Conservation (phyloP, 1,284 basidiomycete species). For the Cutaneotrichosporon sp. region DNA sequence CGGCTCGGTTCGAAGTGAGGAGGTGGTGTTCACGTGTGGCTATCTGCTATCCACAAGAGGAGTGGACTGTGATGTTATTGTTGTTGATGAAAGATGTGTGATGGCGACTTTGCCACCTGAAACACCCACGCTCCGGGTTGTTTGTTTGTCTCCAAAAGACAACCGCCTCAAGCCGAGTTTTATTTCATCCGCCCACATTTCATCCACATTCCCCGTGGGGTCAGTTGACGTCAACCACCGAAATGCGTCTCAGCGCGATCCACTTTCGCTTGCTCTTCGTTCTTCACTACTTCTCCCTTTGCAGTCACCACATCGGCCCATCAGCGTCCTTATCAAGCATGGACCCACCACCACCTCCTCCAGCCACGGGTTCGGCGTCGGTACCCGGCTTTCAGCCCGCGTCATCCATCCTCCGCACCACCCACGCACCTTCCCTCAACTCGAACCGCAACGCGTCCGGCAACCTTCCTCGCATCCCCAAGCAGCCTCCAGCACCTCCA, state of each 20-base stretch:
- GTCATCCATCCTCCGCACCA: conserved; percentile 23
- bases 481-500: not conserved
- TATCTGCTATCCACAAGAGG: too few species aligned
- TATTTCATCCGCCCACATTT: not conserved
- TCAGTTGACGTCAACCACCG: conserved; percentile 16
- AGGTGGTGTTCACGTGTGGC: not conserved
- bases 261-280: too few species aligned
- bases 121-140: not conserved
- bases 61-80: not conserved
- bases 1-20: not conserved
- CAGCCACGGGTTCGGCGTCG: not conserved
- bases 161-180: not conserved
- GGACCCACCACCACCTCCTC: conserved; percentile 19
- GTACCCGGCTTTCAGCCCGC: conserved; percentile 26
- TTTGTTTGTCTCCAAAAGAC: conserved; percentile 7
- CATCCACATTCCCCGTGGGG: conserved; percentile 1
- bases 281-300: too few species aligned
- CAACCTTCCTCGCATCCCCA: conserved; percentile 19
- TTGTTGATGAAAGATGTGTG: not conserved
- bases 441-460: conserved; percentile 31
- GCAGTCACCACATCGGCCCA: too few species aligned
- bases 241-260: too few species aligned
- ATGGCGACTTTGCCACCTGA: not conserved
- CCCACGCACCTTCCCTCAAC: conserved; percentile 18
- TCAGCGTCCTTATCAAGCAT: too few species aligned